Conservation (phyloP, 2,329 filamentous ascomycete species). For the Fusarium incarnatum region DNA sequence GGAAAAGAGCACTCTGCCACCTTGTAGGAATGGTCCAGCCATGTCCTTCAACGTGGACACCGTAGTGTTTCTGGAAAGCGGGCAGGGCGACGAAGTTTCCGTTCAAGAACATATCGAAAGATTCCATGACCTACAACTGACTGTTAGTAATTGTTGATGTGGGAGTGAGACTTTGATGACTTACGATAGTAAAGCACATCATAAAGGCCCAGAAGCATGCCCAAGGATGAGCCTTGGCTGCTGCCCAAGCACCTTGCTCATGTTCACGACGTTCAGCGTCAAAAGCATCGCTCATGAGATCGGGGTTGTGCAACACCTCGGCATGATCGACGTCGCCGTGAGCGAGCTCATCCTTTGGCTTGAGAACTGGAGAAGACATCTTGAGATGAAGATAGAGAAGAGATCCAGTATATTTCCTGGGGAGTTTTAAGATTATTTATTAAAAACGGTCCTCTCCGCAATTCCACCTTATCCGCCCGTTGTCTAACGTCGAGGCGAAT, state of each 20-base stretch:
- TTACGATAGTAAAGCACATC: conserved; percentile 63
- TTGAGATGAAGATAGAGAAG: neutral
- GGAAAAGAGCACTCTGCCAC: conserved; percentile 55
- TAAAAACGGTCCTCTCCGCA: conserved; percentile 4
- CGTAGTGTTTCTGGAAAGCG: conserved; percentile 54
- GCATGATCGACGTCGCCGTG: conserved; percentile 28
- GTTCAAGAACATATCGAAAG: conserved; percentile 61
- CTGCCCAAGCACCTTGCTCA: conserved; percentile 53
- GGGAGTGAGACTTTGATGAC: conserved; percentile 18
- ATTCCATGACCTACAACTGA: conserved; percentile 60
- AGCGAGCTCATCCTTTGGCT: conserved; percentile 17
- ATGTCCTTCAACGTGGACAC: conserved; percentile 44
- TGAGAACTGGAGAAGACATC: conserved; percentile 8
- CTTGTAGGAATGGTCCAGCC: conserved; percentile 52
- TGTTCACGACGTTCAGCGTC: conserved; percentile 57
- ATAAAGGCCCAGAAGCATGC: conserved; percentile 61
- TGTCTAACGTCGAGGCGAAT: conserved; percentile 6
- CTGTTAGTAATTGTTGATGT: conserved; percentile 5
- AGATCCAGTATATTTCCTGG: neutral
- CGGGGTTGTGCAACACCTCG: conserved; percentile 27
- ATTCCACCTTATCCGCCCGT: neutral
- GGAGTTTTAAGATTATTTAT: conserved; percentile 16
- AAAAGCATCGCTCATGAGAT: conserved; percentile 41
- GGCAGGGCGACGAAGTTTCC: conserved; percentile 58
- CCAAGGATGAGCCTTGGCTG: conserved; percentile 56